Evolutionary conservation across 495 filamentous ascomycete genomes (phyloP).

Genomic region (Lasiosphaeria hispida): DNA sequence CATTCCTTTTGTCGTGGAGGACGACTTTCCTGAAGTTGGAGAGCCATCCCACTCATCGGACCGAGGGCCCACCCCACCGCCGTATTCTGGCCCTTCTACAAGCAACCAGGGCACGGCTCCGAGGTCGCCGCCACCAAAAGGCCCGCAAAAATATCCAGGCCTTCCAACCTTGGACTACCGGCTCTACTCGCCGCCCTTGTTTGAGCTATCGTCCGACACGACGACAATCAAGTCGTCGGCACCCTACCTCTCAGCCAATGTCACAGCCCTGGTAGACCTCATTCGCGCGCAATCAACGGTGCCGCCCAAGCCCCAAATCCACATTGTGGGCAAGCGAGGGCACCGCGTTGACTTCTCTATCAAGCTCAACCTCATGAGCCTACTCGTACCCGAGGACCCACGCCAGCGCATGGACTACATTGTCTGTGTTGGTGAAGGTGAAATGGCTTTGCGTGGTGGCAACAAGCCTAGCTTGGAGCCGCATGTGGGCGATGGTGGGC

Average conservation of each 20-base stretch:
- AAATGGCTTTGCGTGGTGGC: conserved; percentile 48
- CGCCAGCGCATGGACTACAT: conserved; percentile 50
- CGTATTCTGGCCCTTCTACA: conserved; percentile 45
- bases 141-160: conserved; percentile 39
- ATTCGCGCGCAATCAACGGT: conserved; percentile 46
- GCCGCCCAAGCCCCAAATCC: conserved; percentile 52
- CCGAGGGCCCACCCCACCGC: conserved; percentile 35
- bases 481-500: conserved; percentile 34
- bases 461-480: conserved; percentile 38
- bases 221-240: conserved; percentile 44
- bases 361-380: conserved; percentile 52
- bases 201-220: conserved; percentile 47
- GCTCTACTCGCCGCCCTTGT: conserved; percentile 47
- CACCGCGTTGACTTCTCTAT: conserved; percentile 46
- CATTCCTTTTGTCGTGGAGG: conserved; percentile 25
- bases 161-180: conserved; percentile 51
- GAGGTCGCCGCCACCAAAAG: conserved; percentile 19
- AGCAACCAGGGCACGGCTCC: conserved; percentile 22
- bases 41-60: not conserved
- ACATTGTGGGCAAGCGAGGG: conserved; percentile 40
- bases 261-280: conserved; percentile 40
- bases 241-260: conserved; percentile 40
- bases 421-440: conserved; percentile 46
- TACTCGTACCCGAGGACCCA: conserved; percentile 44
- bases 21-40: conserved; percentile 1